Evolutionary conservation across 2,329 filamentous ascomycete species (phyloP), one percentile per base, ranked within the genome.

Genomic region (Pseudopithomyces chartarum): DNA sequence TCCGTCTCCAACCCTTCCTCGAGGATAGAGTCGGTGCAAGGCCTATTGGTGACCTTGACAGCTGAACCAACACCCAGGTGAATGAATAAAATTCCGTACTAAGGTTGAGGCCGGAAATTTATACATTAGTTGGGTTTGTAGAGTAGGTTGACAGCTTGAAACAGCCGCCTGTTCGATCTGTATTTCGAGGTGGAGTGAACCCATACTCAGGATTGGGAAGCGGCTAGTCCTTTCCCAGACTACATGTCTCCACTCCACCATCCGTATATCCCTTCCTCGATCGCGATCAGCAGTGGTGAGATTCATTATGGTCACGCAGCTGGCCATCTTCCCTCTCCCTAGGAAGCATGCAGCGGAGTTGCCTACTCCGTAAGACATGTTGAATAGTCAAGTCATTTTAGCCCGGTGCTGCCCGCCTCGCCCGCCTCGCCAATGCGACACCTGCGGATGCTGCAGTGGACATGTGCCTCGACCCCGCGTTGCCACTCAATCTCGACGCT

Each of bases 271-370:
- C 32, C 13, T 26, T 15, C 20, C 22, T 23, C 22, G 15, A 32
- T 45, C 43, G 17, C 46, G 46, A 23, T 39, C 32, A 19, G 46
- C 20, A 36, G 12, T n/a, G 5, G 15, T 40, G 13, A 8, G 7
- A 11, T 32, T 5, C 33, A 33, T 26, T 23, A 42, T n/a, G 11
- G 33, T 42, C 48, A 42, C 48, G 23, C 34, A 29, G 19, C 34
- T n/a, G 34, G 5, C 15, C 11, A 13, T 36, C 34, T 13, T n/a
- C 34, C 34, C 15, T 13, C 34, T 36, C 26, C 4, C n/a, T n/a
- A n/a, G n/a, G n/a, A n/a, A n/a, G n/a, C 48, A 42, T 51, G 38
- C 48, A 51, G n/a, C 48, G 26, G 48, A 42, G 36, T 42, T 26
- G 26, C 29, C 19, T 15, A 17, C 11, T 10, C 44, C 29, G n/a